Base-by-base conservation (phyloP, 805 yeast genomes). In the Candida schatavii region DNA sequence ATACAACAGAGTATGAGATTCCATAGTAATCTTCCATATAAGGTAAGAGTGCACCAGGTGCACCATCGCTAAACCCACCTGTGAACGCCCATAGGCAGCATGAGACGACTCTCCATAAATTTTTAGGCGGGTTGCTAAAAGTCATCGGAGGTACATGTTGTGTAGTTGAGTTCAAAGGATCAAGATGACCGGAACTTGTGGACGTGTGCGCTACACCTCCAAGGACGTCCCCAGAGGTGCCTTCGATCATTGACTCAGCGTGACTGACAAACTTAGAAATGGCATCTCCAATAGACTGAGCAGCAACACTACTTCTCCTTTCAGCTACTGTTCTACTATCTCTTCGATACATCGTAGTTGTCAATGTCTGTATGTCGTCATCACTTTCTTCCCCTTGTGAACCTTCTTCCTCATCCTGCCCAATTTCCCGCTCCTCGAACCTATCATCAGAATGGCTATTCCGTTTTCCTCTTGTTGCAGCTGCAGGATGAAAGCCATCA, bases 31-130 rank as follows among this genome's bases (percentile, higher is more conserved):
- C 45, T 32, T 59, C 62, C 7, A 60, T 57, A 34, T 47, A 46
- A 2, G 62, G 63, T 35, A 60, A 48, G 21, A 60, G 46, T 3
- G 57, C 62, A 35, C 65, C 63, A 0, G 62, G 62, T 2, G 59
- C 55, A 17, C 58, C 63, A 40, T 60, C 65, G 18, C 52, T 42
- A 40, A 52, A 51, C 1, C 63, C 65, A 13, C 48, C 41, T 10
- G 49, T 32, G 26, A 55, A 47, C 4, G 42, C 19, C 63, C 62
- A 58, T 2, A 46, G 14, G 4, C 55, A 43, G 17, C 46, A 40
- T 7, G 54, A 46, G 10, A 46, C 29, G 25, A 56, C 42, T 23
- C 64, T 39, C 46, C 47, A 43, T 34, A 31, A 17, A 42, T 57
- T 59, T 26, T 42, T 46, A 2, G 54, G 49, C 2, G 64, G 62